Evolutionary conservation across 352 stramenopile species (phyloP), one percentile per base, ranked within the genome.

Genomic region (Globisporangium orthogonon): DNA sequence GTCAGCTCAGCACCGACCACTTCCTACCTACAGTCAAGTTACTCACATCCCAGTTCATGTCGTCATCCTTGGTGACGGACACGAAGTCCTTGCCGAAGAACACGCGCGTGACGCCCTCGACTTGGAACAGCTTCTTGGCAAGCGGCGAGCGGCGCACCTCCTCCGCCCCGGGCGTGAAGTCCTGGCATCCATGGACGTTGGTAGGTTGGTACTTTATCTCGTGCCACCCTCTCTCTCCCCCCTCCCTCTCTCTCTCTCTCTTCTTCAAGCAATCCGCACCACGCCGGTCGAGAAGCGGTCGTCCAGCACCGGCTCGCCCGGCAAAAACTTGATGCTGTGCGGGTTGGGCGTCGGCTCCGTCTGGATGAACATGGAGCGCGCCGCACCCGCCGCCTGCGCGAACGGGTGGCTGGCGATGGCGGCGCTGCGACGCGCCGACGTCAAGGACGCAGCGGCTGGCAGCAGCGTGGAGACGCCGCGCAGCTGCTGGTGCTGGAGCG

Each of bases 41-140:
- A 89, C 77, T 59, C 76, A 95, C 86, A 69, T 94, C 78, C 97
- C 96, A 99, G 54, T 96, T 80, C 28, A 94, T 76, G 58, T 96
- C 86, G 23, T 98, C 92, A 51, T 76, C 80, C 73, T 99, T 99
- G 23, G 96, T 99, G 44, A 99, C 80, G 11, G 96, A 99, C 29
- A 99, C 91, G 69, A 99, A 99, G 56, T 99, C 93, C 58, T 91
- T 89, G 52, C 97, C 96, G 50, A 99, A 91, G 71, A 99, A 99
- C 15, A 99, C 92, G 40, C 93, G 91, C 59, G 87, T 94, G 31
- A 99, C 83, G 23, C 95, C 94, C 29, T 98, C 88, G 62, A 99
- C 95, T 58, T 96, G 80, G 64, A 99, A 98, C 15, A 99, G 71
- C 58, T 96, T 83, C 77, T 97, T 97, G 23, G 94, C 95, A 28